Conservation (phyloP, 2,329 filamentous ascomycete genomes). For the Trichophyton verrucosum region DNA sequence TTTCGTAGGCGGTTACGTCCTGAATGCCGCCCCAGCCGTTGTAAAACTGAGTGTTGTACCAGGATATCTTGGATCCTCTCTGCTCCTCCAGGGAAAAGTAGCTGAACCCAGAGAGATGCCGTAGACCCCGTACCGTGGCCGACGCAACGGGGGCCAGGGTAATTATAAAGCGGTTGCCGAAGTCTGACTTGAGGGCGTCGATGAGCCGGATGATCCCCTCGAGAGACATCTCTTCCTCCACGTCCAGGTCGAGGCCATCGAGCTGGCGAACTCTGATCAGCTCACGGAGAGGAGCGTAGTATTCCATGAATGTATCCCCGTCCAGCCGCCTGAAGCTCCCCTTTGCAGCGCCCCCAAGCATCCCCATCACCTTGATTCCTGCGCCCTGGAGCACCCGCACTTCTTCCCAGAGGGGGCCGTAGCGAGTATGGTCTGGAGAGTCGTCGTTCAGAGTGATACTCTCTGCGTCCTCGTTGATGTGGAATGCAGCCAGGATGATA, state of each 20-base stretch:
- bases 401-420: constrained; percentile 66
- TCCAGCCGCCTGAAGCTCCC: constrained; percentile 57
- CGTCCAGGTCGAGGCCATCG: constrained; percentile 64
- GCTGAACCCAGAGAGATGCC: constrained; percentile 64
- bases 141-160: constrained; percentile 73
- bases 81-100: constrained; percentile 62
- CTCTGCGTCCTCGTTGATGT: constrained; percentile 57
- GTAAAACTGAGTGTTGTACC: constrained; percentile 92
- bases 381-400: constrained; percentile 56
- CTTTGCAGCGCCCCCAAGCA: constrained; percentile 74
- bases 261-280: constrained; percentile 50
- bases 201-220: constrained; percentile 54
- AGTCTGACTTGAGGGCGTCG: constrained; percentile 46
- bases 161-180: constrained; percentile 52
- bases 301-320: constrained; percentile 54
- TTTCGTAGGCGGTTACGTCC: constrained; percentile 33
- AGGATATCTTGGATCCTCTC: constrained; percentile 55
- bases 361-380: constrained; percentile 69
- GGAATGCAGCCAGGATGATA: constrained; percentile 74
- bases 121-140: constrained; percentile 48
- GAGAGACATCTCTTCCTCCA: constrained; percentile 65
- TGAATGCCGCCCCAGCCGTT: constrained; percentile 68
- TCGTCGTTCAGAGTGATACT: constrained; percentile 72
- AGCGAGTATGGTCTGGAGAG: constrained; percentile 53
- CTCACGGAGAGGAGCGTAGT: constrained; percentile 56